Evolutionary conservation across 202 grass and related monocot genomes (phyloP).

Genomic region (Digitaria exilis): DNA sequence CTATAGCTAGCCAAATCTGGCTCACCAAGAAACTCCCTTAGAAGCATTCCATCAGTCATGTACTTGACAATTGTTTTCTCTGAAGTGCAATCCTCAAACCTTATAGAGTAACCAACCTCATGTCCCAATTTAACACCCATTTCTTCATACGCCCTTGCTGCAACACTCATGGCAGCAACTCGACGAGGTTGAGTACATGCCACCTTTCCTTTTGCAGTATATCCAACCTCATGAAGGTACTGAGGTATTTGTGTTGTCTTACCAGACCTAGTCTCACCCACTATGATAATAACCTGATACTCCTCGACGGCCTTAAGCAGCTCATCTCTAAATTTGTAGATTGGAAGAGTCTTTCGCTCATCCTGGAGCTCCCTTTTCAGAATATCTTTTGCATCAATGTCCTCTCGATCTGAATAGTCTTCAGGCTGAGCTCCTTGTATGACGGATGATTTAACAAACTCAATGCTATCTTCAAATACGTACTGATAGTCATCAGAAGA

Average conservation of each 20-base stretch:
- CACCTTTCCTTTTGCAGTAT: too few relatives aligned
- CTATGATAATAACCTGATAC: too few relatives aligned
- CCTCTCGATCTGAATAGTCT: slow-evolving; percentile 57
- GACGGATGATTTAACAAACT: slow-evolving; percentile 89
- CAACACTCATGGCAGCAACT: slow-evolving; percentile 96
- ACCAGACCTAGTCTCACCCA: too few relatives aligned
- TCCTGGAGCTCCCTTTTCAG: slow-evolving; percentile 78
- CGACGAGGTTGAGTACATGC: slow-evolving; percentile 90
- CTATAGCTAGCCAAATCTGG: slow-evolving; percentile 91
- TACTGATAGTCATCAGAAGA: slow-evolving; percentile 74
- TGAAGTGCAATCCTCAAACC: slow-evolving; percentile 99
- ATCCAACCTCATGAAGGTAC: slow-evolving; percentile 96
- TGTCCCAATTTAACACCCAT: slow-evolving; percentile 96
- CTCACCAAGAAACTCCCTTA: slow-evolving; percentile 93
- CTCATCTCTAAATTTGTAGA: too few relatives aligned
- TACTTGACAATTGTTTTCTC: slow-evolving; percentile 94
- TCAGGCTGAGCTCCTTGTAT: slow-evolving; percentile 78
- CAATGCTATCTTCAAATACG: slow-evolving; percentile 88
- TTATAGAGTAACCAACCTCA: slow-evolving; percentile 97
- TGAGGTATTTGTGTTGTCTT: too few relatives aligned
- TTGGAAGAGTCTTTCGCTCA: too few relatives aligned
- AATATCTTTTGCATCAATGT: slow-evolving; percentile 63
- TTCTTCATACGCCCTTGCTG: slow-evolving; percentile 89
- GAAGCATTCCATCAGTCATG: slow-evolving; percentile 97
- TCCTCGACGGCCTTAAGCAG: too few relatives aligned